Percentiles rank a stretch among this genome's conserved stretches.
phyloP scores from a whole-genome alignment of 345 rosid species.

The Noccaea caerulescens region DNA sequence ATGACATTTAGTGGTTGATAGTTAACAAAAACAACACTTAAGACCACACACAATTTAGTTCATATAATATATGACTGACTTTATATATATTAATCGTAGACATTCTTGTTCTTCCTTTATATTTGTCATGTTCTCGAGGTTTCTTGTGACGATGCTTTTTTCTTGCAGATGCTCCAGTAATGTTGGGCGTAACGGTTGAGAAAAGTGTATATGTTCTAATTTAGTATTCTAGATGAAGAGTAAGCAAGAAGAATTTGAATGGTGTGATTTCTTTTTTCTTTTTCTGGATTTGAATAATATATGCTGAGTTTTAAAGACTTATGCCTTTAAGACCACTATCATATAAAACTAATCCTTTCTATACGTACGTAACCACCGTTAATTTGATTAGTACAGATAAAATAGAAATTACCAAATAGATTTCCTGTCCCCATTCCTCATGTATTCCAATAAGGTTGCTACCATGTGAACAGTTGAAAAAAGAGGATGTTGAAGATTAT shows the following conservation, averaged over 20 bases:
- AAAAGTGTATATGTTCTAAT: conserved; percentile 45
- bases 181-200: conserved; percentile 74
- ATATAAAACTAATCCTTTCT: conserved; percentile 25
- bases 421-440: conserved; percentile 28
- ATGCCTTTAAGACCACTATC: conserved; percentile 36
- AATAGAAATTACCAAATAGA: conserved; percentile 33
- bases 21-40: conserved; percentile 30
- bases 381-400: conserved; percentile 29
- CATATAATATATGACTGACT: conserved; percentile 36
- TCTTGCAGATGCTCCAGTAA: conserved; percentile 41
- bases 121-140: conserved; percentile 45
- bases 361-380: conserved; percentile 24
- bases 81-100: conserved; percentile 25
- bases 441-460: conserved; percentile 36
- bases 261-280: conserved; percentile 44
- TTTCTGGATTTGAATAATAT: conserved; percentile 33
- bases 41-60: conserved; percentile 34
- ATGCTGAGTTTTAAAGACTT: conserved; percentile 22
- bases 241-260: conserved; percentile 42
- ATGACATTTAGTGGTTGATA: conserved; percentile 45
- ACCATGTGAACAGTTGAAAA: conserved; percentile 38
- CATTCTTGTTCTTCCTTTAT: conserved; percentile 37
- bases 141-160: conserved; percentile 38
- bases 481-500: not conserved
- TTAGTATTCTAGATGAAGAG: conserved; percentile 43